Base-by-base conservation (phyloP, 805 yeast species). In the Saitoella complicata region DNA sequence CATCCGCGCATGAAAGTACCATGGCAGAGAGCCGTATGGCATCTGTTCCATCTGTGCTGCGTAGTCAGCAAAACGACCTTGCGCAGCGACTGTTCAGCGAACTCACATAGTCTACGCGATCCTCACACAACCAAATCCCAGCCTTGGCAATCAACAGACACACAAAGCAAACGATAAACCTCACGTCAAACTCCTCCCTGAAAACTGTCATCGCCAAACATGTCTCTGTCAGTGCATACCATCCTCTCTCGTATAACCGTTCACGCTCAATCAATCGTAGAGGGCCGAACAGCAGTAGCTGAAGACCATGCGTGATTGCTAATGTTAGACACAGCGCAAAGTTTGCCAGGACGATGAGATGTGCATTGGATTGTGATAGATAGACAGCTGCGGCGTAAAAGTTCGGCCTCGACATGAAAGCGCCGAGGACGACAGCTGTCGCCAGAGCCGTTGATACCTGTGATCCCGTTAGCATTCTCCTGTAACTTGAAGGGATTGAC, bases 231-330 rank as follows among this genome's bases (percentile, higher is more conserved):
- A 80, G 64, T 2, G 82, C 71, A 45, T 64, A 75, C 69, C 78
- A 81, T 43, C 73, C 68, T 57, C 76, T 70, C 57, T 72, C 93
- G 58, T 69, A 73, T 43, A 75, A 68, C 55, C 80, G 87, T 52
- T 87, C 94, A 44, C 71, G 60, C 58, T 88, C 98, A 33, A 81
- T 69, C 10, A 76, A 61, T 46, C 94, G 67, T 43, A 88, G 63
- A 46, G 75, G 76, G 0, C 95, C 95, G 64, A 86, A 85, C 35
- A 84, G 53, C 0, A 76, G 1, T 31, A 60, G 49, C 41, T 77
- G 80, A 0, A 77, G 50, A 6, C 68, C 38, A 49, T 73, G 72
- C 33, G 76, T 79, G 10, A 69, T 10, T 3, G 61, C 33, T 9
- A 66, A 48, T 6, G 58, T 46, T 40, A 55, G 35, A 32, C 57